Evolutionary conservation across 2,329 filamentous ascomycete species (phyloP).

Genomic region (Chaetoscypha palmicola): DNA sequence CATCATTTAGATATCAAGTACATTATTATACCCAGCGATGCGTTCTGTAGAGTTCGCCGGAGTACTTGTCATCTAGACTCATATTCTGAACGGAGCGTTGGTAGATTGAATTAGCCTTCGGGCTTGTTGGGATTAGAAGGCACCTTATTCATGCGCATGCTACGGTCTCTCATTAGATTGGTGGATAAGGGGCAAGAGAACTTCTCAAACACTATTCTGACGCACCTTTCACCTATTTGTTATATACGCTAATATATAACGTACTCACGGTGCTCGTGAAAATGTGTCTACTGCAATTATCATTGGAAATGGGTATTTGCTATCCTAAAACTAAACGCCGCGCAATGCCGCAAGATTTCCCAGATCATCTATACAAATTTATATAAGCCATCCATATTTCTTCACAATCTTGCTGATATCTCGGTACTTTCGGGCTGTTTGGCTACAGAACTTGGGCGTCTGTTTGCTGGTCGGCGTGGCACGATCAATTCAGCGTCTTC

Average conservation of each 20-base stretch:
- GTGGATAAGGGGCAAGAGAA: conserved; percentile 32
- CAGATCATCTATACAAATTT: no score
- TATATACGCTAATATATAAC: background rate
- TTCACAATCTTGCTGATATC: conserved; percentile 1
- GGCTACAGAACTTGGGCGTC: background rate
- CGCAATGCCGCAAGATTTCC: conserved; percentile 2
- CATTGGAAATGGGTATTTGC: background rate
- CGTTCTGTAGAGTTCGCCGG: conserved; percentile 68
- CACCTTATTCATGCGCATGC: conserved; percentile 29
- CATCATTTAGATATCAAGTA: no score
- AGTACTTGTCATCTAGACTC: conserved; percentile 60
- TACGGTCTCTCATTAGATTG: conserved; percentile 28
- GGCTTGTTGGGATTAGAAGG: conserved; percentile 30
- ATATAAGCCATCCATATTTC: no score
- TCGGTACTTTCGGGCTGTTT: background rate
- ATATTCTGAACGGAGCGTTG: conserved; percentile 79
- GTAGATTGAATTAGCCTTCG: conserved; percentile 38
- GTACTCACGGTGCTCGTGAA: background rate
- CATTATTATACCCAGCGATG: conserved; percentile 54
- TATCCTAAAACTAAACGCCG: background rate
- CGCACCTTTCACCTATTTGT: background rate
- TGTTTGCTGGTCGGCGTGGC: background rate
- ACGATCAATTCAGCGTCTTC: conserved; percentile 4
- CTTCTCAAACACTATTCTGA: conserved; percentile 26
- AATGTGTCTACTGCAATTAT: background rate